Base-by-base conservation (phyloP, 2,329 filamentous ascomycete species). In the Calonectria pseudoturangicola region DNA sequence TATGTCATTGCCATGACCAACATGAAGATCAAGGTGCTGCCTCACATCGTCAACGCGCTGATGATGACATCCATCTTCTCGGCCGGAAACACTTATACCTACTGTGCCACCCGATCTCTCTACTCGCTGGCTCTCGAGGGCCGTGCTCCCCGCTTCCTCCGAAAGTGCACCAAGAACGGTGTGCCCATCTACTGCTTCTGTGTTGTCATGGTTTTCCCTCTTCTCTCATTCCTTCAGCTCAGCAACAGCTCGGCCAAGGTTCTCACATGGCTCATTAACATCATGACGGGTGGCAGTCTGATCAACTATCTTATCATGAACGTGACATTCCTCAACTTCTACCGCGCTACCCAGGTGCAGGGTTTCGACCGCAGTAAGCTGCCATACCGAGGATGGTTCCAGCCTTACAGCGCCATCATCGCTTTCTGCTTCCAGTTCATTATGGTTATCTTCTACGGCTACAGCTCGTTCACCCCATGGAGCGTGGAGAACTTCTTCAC, bases 1-100 rank as follows among this genome's bases (percentile, higher is more conserved):
- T 92, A 92, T 76, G 90, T 92, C 68, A 91, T 92, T 77, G 90
- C 90, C 62, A 91, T 92, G 88, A 82, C 85, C 64, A 89, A 90
- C 75, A 76, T 92, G 73, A 83, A 86, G 12, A 86, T 92, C 67
- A 77, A 80, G 0, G 88, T 88, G 13, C 86, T 92, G 36, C 89
- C 90, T 9, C 85, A 90, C 66, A 85, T 92, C 21, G 86, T 91
- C 75, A 92, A 92, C 76, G 91, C 89, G 18, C 81, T 86, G 66
- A 82, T 86, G 81, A 73, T 86, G 68, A 86, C 84, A 8, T 85
- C 84, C 70, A 85, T 85, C 74, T 85, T 85, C 77, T 87, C 86
- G 13, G 86, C 86, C 33, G 87, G 87, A 16, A 89, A 89, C 79
- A 87, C 86, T 9, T 89, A 88, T 74, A 87, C 87, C 27, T 89